Evolutionary conservation across 176 grass and related monocot genomes (phyloP).

Genomic region (Musa beccarii): DNA sequence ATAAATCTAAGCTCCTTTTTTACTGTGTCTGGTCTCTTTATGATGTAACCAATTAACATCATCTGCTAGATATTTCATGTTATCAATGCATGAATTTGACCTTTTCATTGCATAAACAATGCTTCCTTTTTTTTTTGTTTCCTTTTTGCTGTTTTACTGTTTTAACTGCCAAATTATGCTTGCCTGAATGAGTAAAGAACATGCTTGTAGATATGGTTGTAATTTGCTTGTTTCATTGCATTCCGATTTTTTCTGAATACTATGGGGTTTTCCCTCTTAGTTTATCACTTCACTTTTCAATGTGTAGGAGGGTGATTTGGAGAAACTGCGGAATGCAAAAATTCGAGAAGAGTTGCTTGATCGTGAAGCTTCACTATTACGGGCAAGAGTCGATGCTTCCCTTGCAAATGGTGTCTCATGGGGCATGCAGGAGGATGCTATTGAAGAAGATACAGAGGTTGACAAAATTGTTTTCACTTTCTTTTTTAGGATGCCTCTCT

Average conservation of each 20-base stretch:
- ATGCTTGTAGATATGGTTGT: too few relatives aligned
- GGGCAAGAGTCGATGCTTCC: conserved; percentile 80
- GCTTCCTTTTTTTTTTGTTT: background rate
- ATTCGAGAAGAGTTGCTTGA: conserved; percentile 58
- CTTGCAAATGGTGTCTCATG: conserved; percentile 91
- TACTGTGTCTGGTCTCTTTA: background rate
- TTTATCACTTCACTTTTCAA: background rate
- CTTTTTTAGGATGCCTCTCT: background rate
- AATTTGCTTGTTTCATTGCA: background rate
- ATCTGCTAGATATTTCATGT: background rate
- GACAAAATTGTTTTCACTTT: background rate
- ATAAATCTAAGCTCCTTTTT: too few relatives aligned
- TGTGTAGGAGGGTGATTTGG: conserved; percentile 75
- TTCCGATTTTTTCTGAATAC: background rate
- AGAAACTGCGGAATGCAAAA: conserved; percentile 63
- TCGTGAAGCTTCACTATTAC: conserved; percentile 73
- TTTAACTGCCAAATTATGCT: background rate
- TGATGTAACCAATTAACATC: background rate
- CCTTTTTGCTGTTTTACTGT: too few relatives aligned
- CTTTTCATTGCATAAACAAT: background rate
- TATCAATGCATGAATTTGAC: background rate
- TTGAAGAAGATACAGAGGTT: conserved; percentile 70
- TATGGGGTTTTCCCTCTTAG: background rate
- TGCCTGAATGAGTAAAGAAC: background rate
- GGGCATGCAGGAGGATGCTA: conserved; percentile 89